Percentiles rank a stretch among this genome's conserved stretches.
Conservation (phyloP, 2,329 filamentous ascomycete species). For the Clonostachys sp. region DNA sequence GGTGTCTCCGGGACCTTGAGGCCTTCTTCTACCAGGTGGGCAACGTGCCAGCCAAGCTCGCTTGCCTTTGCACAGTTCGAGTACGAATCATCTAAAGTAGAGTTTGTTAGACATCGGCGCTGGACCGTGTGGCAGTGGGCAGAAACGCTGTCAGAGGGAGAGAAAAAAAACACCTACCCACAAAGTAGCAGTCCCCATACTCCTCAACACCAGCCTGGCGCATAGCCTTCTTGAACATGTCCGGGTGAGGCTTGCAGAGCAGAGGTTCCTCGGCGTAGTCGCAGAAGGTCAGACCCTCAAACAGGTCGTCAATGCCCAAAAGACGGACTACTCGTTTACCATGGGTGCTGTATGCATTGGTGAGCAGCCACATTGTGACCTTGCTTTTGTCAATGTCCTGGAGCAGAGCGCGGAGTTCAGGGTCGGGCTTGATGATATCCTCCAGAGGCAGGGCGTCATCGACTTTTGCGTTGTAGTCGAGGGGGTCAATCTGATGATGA, state of each 20-base stretch:
- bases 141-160: no score
- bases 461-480: constrained; percentile 92
- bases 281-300: constrained; percentile 93
- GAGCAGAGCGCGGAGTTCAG: constrained; percentile 69
- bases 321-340: constrained; percentile 77
- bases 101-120: constrained; percentile 1
- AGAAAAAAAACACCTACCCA: constrained; percentile 57
- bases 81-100: constrained; percentile 70
- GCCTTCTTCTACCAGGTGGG: constrained; percentile 78
- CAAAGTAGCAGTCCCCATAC: constrained; percentile 79
- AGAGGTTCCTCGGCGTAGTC: constrained; percentile 74
- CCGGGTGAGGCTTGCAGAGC: constrained; percentile 79
- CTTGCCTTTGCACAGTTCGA: constrained; percentile 76
- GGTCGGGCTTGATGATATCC: constrained; percentile 74
- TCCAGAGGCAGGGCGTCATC: constrained; percentile 92
- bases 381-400: constrained; percentile 78
- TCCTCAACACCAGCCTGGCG: constrained; percentile 68
- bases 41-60: constrained; percentile 79
- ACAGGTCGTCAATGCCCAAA: constrained; percentile 78
- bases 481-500: constrained; percentile 89
- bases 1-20: constrained; percentile 57
- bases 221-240: constrained; percentile 90
- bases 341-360: constrained; percentile 92
- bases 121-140: no score
- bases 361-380: constrained; percentile 89